Conservation (phyloP, 306 rosid species). For the Chamaecrista fasciculata region DNA sequence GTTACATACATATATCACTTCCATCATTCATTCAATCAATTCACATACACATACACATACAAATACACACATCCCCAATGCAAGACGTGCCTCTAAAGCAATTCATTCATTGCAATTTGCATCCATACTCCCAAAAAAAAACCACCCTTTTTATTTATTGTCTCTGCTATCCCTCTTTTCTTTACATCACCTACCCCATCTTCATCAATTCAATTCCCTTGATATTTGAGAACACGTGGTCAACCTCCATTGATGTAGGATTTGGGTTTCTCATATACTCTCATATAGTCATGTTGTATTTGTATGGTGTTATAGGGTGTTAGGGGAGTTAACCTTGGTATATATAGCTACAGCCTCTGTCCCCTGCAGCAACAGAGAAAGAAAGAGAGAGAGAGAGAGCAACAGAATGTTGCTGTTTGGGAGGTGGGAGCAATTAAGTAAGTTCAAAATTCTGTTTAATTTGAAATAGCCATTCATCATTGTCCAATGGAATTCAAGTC, state of each 20-base stretch:
- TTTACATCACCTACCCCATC: no score
- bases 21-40: constrained; percentile 38
- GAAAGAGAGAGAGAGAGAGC: background rate
- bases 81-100: constrained; percentile 41
- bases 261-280: constrained; percentile 26
- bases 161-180: constrained; percentile 37
- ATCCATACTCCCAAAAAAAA: constrained; percentile 30
- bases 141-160: constrained; percentile 39
- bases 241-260: constrained; percentile 9
- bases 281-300: no score
- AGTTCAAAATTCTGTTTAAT: constrained; percentile 32
- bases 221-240: constrained; percentile 36
- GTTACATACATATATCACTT: no score
- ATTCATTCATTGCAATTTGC: constrained; percentile 24
- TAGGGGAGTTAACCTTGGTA: background rate
- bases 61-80: no score
- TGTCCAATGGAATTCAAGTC: constrained; percentile 39
- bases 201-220: no score
- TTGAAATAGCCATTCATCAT: constrained; percentile 16
- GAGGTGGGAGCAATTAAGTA: constrained; percentile 29
- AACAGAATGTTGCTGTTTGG: constrained; percentile 49
- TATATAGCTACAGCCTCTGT: no score
- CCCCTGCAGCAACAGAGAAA: no score
- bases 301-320: background rate
- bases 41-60: no score